phyloP scores from a whole-genome alignment of 129 eudicot genomes.

The Lonicera japonica region DNA sequence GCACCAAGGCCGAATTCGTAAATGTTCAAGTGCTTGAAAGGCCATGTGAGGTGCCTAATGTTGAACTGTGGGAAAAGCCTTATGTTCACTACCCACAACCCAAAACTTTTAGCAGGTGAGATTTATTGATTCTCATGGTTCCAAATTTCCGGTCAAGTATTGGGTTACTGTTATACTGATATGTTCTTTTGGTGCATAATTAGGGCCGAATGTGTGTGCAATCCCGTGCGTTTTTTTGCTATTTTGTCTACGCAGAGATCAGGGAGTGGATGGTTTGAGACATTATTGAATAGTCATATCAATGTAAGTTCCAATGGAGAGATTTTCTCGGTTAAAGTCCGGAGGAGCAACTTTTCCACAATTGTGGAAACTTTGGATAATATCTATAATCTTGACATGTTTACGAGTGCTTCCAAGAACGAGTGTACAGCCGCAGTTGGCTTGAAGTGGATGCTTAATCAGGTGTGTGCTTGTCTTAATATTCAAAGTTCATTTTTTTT shows the following conservation, averaged over 20 bases:
- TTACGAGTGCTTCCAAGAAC: constrained; percentile 84
- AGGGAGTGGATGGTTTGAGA: constrained; percentile 99
- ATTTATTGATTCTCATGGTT: constrained; percentile 3
- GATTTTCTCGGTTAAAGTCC: constrained; percentile 76
- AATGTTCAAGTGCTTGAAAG: constrained; percentile 34
- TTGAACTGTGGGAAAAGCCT: constrained; percentile 58
- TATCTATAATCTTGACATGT: constrained; percentile 70
- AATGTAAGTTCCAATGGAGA: constrained; percentile 92
- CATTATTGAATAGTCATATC: constrained; percentile 74
- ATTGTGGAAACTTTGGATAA: constrained; percentile 68
- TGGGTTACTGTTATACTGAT: constrained; percentile 23
- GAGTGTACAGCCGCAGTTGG: constrained; percentile 94
- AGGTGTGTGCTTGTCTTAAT: constrained; percentile 41
- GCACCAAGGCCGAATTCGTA: constrained; percentile 22
- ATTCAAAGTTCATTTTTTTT: neutral
- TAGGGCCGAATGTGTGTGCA: constrained; percentile 82
- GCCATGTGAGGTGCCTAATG: constrained; percentile 41
- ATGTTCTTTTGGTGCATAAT: constrained; percentile 13
- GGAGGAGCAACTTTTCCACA: constrained; percentile 67
- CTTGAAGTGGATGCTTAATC: constrained; percentile 98
- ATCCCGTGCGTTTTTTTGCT: constrained; percentile 81
- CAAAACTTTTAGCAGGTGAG: constrained; percentile 60
- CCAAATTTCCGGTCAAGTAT: neutral
- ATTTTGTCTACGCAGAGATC: constrained; percentile 90
- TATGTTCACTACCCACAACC: constrained; percentile 85